Evolutionary conservation across 73 alveolate species (phyloP), one percentile per base, ranked within the genome.

Genomic region (Paraurostyla sp.): DNA sequence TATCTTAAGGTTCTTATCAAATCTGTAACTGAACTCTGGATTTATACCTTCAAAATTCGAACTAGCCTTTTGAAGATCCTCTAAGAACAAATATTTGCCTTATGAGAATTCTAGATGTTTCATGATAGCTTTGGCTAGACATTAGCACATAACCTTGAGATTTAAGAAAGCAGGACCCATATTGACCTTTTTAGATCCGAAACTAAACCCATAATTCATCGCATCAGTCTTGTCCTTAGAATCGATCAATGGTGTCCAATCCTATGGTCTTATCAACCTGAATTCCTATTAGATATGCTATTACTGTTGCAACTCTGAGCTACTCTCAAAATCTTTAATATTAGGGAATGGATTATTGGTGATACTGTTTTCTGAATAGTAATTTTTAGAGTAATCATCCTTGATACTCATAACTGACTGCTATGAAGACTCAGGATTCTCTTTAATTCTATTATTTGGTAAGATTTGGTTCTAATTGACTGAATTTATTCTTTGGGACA

Each of bases 111-210:
- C 45, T 18, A 85, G 15, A 69, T 85, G 92, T 58, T 65, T 65
- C 87, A 45, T 68, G 0, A 85, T 65, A 0, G 92, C 92, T 40
- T 45, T 68, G 16, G 87, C 86, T 16, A 85, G 57, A 35, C 92
- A 60, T 33, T 69, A 33, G 30, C 92, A 87, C 81, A 87, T 50
- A 0, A 87, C 83, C 50, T 36, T 38, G 22, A 76, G 43, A 58
- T 80, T 63, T 20, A 88, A 45, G 29, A 62, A 57, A 35, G 86
- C 90, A 16, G 87, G 87, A 0, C 86, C 85, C 65, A 52, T 40
- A 40, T 46, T 63, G 45, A 88, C 85, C 41, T 88, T 88, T 69
- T 88, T 88, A 27, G 94, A 88, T 29, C 80, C 90, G 45, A 76
- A 88, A 33, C 91, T 76, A 59, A 9, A 88, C 36, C 94, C 94